Conservation (phyloP, 306 rosid genomes). For the Prunus armeniaca region DNA sequence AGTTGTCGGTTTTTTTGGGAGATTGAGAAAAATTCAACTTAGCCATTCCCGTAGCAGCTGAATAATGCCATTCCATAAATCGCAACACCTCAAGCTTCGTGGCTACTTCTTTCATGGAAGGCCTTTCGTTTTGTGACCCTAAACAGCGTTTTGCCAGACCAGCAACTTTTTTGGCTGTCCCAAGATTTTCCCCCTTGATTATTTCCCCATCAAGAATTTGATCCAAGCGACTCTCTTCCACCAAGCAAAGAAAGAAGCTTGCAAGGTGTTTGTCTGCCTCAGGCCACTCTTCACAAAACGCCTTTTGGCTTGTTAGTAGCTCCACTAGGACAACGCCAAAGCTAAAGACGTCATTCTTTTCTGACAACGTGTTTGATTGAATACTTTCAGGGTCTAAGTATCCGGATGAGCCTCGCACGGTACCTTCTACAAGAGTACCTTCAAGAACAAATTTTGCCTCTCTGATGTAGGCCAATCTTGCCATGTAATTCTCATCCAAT, state of each 20-base stretch:
- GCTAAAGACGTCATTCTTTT: neutral
- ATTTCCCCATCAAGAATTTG: neutral
- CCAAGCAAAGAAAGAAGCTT: neutral
- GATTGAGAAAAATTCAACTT: neutral
- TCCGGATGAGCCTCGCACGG: neutral
- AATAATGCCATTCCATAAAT: neutral
- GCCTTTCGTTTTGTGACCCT: neutral
- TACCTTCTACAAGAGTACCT: neutral
- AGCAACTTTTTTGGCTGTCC: neutral
- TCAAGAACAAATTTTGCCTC: neutral
- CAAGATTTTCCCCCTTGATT: too few species aligned
- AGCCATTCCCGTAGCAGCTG: neutral
- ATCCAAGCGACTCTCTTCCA: neutral
- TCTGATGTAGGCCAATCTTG: neutral
- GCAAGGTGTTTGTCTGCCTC: neutral
- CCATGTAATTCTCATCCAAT: neutral
- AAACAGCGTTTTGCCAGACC: neutral
- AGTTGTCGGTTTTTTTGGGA: neutral
- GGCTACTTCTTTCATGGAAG: neutral
- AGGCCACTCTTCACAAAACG: neutral
- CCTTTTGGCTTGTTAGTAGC: neutral
- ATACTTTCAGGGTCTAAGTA: neutral
- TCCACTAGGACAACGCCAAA: neutral
- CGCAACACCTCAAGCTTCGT: neutral
- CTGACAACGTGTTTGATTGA: neutral